These are phyloP conservation scores for Starmerella sp. DNA, from an alignment of 805 yeast genomes.

Conservation along the genomic window DNA sequence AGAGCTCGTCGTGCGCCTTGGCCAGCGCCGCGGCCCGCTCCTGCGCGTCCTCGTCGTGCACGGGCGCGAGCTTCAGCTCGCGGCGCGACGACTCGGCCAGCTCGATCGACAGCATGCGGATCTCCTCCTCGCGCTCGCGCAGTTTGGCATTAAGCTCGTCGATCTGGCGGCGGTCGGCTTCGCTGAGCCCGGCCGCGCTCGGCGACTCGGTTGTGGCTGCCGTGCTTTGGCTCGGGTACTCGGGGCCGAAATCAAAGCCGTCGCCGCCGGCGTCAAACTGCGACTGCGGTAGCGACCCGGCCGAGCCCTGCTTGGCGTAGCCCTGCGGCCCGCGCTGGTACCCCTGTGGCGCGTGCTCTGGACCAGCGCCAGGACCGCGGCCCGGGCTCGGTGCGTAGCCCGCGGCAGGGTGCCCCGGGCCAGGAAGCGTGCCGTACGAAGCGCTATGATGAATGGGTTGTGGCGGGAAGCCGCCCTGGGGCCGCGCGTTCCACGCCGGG, in stretches of 20 bases:
- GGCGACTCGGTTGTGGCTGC: neutral
- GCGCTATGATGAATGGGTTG: neutral
- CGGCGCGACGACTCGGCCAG: slow-evolving; percentile 32
- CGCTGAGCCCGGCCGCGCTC: neutral
- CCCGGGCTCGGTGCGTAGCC: neutral
- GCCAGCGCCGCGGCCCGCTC: slow-evolving; percentile 21
- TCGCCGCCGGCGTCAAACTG: slow-evolving; percentile 5
- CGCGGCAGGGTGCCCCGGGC: neutral
- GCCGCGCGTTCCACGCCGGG: neutral
- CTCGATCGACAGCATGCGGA: slow-evolving; percentile 29
- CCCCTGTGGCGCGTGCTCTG: neutral
- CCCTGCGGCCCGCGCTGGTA: neutral
- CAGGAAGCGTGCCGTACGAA: neutral
- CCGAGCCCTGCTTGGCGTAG: neutral
- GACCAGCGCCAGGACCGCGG: neutral
- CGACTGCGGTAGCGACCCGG: neutral
- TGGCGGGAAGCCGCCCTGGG: neutral
- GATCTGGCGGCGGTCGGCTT: neutral
- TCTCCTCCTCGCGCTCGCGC: slow-evolving; percentile 26
- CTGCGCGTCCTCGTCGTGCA: neutral
- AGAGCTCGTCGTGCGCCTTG: slow-evolving; percentile 24
- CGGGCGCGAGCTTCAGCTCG: slow-evolving; percentile 25
- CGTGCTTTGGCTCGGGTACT: neutral
- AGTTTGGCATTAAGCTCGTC: slow-evolving; percentile 20
- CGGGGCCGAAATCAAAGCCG: slow-evolving; percentile 11